These are phyloP conservation scores for Mycena pura DNA, from an alignment of 768 basidiomycete species.

Conservation along the genomic window DNA sequence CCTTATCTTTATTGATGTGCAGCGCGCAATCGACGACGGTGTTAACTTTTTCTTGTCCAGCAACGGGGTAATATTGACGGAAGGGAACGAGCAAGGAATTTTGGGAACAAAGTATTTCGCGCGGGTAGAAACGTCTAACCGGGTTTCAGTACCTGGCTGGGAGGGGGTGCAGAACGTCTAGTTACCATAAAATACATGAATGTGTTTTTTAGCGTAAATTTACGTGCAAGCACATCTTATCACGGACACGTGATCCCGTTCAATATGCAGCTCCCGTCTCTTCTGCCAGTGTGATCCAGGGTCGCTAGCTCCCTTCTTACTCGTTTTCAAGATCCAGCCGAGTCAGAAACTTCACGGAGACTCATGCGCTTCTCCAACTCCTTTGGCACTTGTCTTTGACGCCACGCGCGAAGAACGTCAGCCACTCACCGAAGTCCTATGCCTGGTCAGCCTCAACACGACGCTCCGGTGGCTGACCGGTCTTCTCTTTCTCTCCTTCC, in stretches of 20 bases:
- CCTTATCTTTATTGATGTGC: conserved; percentile 82
- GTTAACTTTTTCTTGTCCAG: conserved; percentile 79
- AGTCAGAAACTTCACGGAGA: no score
- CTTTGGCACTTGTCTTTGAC: no score
- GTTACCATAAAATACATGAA: not conserved
- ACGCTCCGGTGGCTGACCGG: conserved; percentile 6
- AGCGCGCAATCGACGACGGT: conserved; percentile 70
- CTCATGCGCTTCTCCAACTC: no score
- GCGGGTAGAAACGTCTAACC: conserved; percentile 63
- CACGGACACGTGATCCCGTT: conserved; percentile 4
- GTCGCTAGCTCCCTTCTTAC: no score
- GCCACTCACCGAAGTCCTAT: no score
- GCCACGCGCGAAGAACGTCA: no score
- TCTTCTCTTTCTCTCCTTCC: conserved; percentile 1
- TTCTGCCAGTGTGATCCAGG: no score
- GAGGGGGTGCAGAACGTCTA: conserved; percentile 26
- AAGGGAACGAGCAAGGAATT: conserved; percentile 71
- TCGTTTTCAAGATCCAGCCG: no score
- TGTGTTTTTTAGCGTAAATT: not conserved
- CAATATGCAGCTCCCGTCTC: conserved; percentile 23
- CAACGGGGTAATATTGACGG: conserved; percentile 90
- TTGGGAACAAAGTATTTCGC: conserved; percentile 70
- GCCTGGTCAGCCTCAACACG: not conserved
- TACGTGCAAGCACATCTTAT: no score
- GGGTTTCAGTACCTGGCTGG: conserved; percentile 38